Base-by-base conservation (phyloP, 495 filamentous ascomycete genomes). In the Aspergillus heteromorphus region DNA sequence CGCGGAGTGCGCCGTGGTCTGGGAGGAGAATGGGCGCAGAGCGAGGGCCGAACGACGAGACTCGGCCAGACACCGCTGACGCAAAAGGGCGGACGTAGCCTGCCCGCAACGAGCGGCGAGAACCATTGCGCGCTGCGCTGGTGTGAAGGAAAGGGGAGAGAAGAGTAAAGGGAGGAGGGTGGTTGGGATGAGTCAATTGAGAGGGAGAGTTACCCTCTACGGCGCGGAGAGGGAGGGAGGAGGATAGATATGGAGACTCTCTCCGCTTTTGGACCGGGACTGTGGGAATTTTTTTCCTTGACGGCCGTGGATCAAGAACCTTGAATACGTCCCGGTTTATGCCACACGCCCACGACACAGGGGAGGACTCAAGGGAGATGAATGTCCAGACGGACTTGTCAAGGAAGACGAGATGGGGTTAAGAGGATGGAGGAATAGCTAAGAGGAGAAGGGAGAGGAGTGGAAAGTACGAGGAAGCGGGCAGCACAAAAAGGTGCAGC, bases 21-120 rank as follows among this genome's bases (percentile, higher is more conserved):
- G 67, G 31, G 71, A 73, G 53, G 74, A 67, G 49, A 75, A 75
- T 31, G 73, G 54, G 58, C 73, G 72, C 55, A 75, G 53, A 53
- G 70, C 65, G 53, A 74, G 63, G 45, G 70, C 65, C 40, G 73
- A 65, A 17, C 68, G 69, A 65, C 66, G 68, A 34, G 74, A 61
- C 54, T 74, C 72, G 61, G 60, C 61, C 55, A 74, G 60, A 59
- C 73, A 74, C 62, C 72, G 73, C 63, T 74, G 73, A 63, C 72
- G 72, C 64, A 76, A 60, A 55, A 76, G 62, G 50, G 66, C 54
- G 63, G 72, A 65, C 49, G 74, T 65, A 48, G 74, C 73, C 65
- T 76, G 74, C 63, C 73, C 74, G 66, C 72, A 74, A 66, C 74
- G 74, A 73, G 74, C 71, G 62, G 73, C 70, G 65, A 76, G 71